Evolutionary conservation across 208 protist genomes (phyloP).

Genomic region (Trypanosoma conorhini): DNA sequence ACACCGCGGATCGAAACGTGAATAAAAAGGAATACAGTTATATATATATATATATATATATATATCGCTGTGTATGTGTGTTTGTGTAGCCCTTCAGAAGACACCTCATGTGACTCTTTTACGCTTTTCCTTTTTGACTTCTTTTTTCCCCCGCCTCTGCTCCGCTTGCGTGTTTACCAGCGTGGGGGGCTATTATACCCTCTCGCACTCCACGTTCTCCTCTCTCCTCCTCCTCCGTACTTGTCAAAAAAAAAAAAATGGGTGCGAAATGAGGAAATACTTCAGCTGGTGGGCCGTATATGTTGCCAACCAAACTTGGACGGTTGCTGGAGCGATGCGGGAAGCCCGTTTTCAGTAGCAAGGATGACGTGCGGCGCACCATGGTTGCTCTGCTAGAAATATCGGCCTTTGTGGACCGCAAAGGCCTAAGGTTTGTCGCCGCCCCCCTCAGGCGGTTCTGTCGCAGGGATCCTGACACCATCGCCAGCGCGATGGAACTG

Average conservation of each 20-base stretch:
- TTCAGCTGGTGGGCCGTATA: not conserved
- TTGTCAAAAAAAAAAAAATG: slow-evolving; percentile 7
- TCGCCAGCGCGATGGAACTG: slow-evolving; percentile 35
- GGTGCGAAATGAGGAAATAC: not conserved
- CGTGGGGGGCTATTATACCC: not conserved
- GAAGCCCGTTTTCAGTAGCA: slow-evolving; percentile 35
- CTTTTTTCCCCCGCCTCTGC: not conserved
- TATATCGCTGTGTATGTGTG: too few relatives aligned
- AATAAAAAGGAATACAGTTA: not conserved
- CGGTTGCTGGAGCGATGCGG: slow-evolving; percentile 26
- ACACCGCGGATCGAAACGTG: not conserved
- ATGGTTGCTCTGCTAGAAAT: slow-evolving; percentile 45
- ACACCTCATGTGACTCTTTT: too few relatives aligned
- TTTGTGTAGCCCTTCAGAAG: too few relatives aligned
- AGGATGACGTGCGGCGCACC: slow-evolving; percentile 42
- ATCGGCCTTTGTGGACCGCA: slow-evolving; percentile 33
- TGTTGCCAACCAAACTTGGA: slow-evolving; percentile 24
- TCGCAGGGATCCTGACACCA: slow-evolving; percentile 35
- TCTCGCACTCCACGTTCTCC: slow-evolving; percentile 14
- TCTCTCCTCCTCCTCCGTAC: slow-evolving; percentile 15
- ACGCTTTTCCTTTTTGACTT: too few relatives aligned
- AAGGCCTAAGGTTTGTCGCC: slow-evolving; percentile 23
- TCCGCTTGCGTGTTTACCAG: not conserved
- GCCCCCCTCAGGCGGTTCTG: slow-evolving; percentile 34
- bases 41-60: not conserved